Percentiles rank a stretch among this genome's conserved stretches.
These are phyloP conservation scores for Diaporthe capsici DNA, from an alignment of 2,329 filamentous ascomycete species.

Conservation along the genomic window DNA sequence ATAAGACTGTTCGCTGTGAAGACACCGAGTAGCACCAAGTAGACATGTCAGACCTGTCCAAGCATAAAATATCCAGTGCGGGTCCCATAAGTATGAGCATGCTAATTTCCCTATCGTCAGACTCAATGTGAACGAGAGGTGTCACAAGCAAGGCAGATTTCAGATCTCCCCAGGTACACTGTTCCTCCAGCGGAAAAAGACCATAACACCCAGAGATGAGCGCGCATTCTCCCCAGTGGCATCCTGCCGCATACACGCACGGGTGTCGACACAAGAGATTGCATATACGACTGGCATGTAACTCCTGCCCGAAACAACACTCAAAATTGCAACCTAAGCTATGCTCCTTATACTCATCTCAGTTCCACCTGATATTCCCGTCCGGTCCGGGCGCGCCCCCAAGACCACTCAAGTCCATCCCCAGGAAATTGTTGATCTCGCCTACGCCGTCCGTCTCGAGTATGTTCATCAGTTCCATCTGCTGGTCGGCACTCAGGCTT, in stretches of 20 bases:
- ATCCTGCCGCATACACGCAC: background rate
- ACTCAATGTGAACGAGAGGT: background rate
- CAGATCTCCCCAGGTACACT: background rate
- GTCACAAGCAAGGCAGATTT: background rate
- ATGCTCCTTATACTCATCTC: background rate
- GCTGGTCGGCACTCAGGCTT: slow-evolving; percentile 83
- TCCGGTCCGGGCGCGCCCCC: slow-evolving; percentile 42
- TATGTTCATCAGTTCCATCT: slow-evolving; percentile 85
- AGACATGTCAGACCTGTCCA: background rate
- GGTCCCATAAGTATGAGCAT: background rate
- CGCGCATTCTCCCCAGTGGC: background rate
- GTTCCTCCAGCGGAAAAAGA: too few species aligned
- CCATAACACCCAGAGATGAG: background rate
- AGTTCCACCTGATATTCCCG: slow-evolving; percentile 41
- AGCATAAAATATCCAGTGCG: too few species aligned
- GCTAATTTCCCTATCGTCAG: background rate
- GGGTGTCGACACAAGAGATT: slow-evolving; percentile 3
- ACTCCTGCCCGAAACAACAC: background rate
- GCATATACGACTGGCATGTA: background rate
- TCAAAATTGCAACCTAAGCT: background rate
- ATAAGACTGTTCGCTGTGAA: background rate
- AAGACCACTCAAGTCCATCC: slow-evolving; percentile 53
- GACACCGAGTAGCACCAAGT: background rate
- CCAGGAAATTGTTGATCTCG: slow-evolving; percentile 74
- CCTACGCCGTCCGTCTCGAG: slow-evolving; percentile 78